Conservation (phyloP, 345 rosid genomes). For the Linum trigynum region DNA sequence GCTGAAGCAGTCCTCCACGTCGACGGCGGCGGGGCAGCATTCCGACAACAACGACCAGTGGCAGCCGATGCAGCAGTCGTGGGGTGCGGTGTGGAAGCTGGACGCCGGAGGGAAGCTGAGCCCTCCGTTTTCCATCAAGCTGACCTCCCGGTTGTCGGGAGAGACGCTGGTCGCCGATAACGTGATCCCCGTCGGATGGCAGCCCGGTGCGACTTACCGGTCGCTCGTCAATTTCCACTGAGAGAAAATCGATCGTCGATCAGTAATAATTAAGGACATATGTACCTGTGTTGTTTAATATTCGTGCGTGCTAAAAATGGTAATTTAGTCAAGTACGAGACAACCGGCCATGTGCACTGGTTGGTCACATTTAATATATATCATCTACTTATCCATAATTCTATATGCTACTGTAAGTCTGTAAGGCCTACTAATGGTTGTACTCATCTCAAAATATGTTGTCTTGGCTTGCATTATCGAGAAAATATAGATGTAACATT, state of each 20-base stretch:
- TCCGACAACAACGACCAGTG: constrained; percentile 13
- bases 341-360: no score
- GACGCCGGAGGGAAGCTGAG: constrained; percentile 26
- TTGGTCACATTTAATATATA: no score
- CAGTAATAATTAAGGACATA: neutral
- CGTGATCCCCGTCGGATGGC: constrained; percentile 49
- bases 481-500: no score
- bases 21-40: neutral
- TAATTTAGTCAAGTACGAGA: no score
- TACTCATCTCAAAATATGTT: no score
- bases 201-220: constrained; percentile 34
- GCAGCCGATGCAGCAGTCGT: constrained; percentile 40
- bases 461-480: no score
- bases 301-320: no score
- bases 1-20: constrained; percentile 12
- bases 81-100: constrained; percentile 58
- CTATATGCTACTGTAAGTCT: no score
- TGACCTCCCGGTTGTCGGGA: constrained; percentile 31
- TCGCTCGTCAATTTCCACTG: constrained; percentile 31
- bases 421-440: no score
- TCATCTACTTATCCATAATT: no score
- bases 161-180: constrained; percentile 30
- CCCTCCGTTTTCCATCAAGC: constrained; percentile 34
- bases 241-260: neutral
- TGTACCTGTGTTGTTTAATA: no score